Base-by-base conservation (phyloP, 2,329 filamentous ascomycete genomes). In the Cladobotryum protrusum region DNA sequence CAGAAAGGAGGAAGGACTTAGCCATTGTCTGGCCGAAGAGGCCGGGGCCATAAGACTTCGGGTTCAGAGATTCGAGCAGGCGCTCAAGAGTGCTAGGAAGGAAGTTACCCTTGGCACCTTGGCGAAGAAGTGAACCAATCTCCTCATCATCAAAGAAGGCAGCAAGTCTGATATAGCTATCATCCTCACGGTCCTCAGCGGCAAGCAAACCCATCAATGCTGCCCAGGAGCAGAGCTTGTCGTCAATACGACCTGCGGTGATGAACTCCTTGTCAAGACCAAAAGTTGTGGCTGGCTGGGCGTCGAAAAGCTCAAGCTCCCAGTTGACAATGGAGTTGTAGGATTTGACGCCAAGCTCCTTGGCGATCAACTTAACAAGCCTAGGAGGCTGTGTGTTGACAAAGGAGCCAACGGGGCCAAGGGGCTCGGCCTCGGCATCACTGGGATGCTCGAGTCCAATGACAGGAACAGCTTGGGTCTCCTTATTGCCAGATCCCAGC, bases 71-170 rank as follows among this genome's bases (percentile, higher is more conserved):
- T 66, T 95, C 89, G 48, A 89, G 80, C 49, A 90, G 82, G 54
- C 92, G 87, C 71, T 95, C 88, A 52, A 97, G 79, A 19, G 86
- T 80, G 35, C 79, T 77, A 37, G 89, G 86, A 50, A 97, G 78
- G 73, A 96, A 95, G 73, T 96, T 97, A 49, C 88, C 85, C 47
- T 81, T 79, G 5, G 93, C 93, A 53, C 93, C 93, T 71, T 97
- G 92, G 49, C 92, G 87, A 45, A 96, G 81, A 8, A 89, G 76
- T 20, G 87, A 95, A 53, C 93, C 93, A 54, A 99, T 95, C 68
- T 99, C 93, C 68, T 99, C 93, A 61, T 96, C 87, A 64, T 97
- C 93, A 63, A 97, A 97, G 60, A 96, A 84, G n/a, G 86, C 90
- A 34, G 93, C 88, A 49, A 96, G 76, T 70, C 95, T 95, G 68